Base-by-base conservation (phyloP, 768 basidiomycete species). In the Calvatia gigantea region DNA sequence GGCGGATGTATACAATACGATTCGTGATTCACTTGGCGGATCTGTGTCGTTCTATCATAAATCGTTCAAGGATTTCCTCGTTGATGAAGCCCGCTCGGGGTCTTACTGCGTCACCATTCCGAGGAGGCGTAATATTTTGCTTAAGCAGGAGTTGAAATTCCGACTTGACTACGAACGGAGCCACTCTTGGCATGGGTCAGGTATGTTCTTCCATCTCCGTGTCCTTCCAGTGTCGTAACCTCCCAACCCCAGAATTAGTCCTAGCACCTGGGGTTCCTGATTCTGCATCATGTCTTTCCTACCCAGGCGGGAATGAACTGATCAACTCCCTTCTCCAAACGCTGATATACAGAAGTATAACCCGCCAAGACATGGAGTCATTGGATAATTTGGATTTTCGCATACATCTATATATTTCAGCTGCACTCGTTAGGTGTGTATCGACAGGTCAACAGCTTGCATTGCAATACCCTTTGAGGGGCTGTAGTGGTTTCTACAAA, bases 301-400 rank as follows among this genome's bases (percentile, higher is more conserved):
- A 35, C 19, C 42, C 51, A n/a, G 9, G 9, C 42, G 27, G 42
- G 4, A 42, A 25, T 7, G 51, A 53, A 27, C 32, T 44, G n/a
- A 17, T 27, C n/a, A 53, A 44, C 19, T 45, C 41, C 1, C 1
- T 52, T 19, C 3, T 44, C 8, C 17, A 52, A 14, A 19, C 28
- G 4, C 29, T 1, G 1, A n/a, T 14, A 25, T 2, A 6, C 51
- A 29, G 2, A 11, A 15, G 6, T 5, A 15, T 3, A 17, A 25
- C 31, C 8, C 0, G 1, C 6, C 14, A 6, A 21, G 27, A 12
- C 29, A 21, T n/a, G 5, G n/a, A n/a, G n/a, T n/a, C n/a, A n/a
- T n/a, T n/a, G n/a, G n/a, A n/a, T n/a, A n/a, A 33, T 4, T 29
- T 38, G 15, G 39, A 52, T 52, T 52, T 52, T 43, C 39, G 17